Evolutionary conservation across 1,284 basidiomycete genomes (phyloP).

Genomic region (Marasmius sp.): DNA sequence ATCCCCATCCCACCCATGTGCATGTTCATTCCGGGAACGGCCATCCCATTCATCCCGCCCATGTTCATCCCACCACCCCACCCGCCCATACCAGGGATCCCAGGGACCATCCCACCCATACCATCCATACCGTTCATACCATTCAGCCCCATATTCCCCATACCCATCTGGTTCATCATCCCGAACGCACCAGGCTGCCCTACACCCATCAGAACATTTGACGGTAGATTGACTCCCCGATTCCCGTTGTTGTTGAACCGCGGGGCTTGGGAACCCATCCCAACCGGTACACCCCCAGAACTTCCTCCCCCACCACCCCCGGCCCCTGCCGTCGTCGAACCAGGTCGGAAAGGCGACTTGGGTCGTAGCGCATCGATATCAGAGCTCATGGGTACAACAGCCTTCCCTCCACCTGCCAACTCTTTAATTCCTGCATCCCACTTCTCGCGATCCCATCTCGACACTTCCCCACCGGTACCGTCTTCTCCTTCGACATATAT

Average conservation of each 20-base stretch:
- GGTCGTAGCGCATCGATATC: constrained; percentile 88
- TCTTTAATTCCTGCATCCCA: constrained; percentile 63
- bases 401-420: constrained; percentile 51
- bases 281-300: constrained; percentile 15
- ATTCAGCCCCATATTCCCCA: constrained; percentile 27
- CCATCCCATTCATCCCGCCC: constrained; percentile 26
- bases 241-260: constrained; percentile 15
- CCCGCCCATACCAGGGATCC: constrained; percentile 14
- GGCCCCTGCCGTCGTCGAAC: constrained; percentile 17
- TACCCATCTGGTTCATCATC: constrained; percentile 35
- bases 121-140: constrained; percentile 25
- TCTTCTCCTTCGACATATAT: constrained; percentile 42
- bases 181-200: constrained; percentile 47
- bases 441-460: constrained; percentile 52
- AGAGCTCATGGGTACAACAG: constrained; percentile 68
- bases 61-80: constrained; percentile 25
- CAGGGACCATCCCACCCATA: constrained; percentile 27
- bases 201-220: constrained; percentile 14
- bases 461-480: constrained; percentile 35
- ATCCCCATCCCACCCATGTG: neutral
- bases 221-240: constrained; percentile 16
- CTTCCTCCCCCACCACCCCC: constrained; percentile 14
- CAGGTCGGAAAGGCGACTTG: constrained; percentile 70
- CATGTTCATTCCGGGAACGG: constrained; percentile 22
- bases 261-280: constrained; percentile 21